These are phyloP conservation scores for Trypanosoma scelopori DNA, from an alignment of 208 protist species.

Conservation along the genomic window DNA sequence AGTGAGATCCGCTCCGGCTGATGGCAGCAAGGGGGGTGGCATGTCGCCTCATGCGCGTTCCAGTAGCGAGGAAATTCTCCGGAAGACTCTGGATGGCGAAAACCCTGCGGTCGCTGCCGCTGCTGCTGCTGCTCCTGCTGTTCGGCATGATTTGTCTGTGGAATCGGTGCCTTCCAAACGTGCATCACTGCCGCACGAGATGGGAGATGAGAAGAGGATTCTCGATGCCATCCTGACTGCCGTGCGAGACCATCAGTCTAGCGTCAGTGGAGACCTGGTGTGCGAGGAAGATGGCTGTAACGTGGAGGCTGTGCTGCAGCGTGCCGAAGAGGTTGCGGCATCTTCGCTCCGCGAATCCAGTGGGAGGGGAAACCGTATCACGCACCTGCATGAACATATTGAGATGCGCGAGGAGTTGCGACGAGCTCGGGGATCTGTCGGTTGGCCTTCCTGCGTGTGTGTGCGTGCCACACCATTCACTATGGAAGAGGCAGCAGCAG, in stretches of 20 bases:
- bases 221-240: conserved; percentile 62
- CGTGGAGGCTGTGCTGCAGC: conserved; percentile 49
- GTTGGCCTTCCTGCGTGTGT: conserved; percentile 50
- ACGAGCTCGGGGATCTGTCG: conserved; percentile 31
- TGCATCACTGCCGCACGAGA: not conserved
- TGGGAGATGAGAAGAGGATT: conserved; percentile 47
- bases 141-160: not conserved
- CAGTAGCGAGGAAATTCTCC: not conserved
- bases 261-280: conserved; percentile 60
- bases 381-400: conserved; percentile 68
- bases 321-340: conserved; percentile 50
- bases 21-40: not conserved
- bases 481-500: not conserved
- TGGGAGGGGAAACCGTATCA: conserved; percentile 29
- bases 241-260: conserved; percentile 56
- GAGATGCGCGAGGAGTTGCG: conserved; percentile 40
- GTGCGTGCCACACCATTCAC: not conserved
- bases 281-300: conserved; percentile 30
- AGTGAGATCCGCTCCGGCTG: too few species aligned
- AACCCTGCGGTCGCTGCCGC: not conserved
- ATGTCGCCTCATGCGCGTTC: not conserved
- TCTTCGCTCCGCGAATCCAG: conserved; percentile 21
- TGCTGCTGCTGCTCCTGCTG: too few species aligned
- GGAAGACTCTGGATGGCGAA: not conserved
- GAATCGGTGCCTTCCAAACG: not conserved